Base-by-base conservation (phyloP, 2,329 filamentous ascomycete genomes). In the Leptoxyphium fumago region DNA sequence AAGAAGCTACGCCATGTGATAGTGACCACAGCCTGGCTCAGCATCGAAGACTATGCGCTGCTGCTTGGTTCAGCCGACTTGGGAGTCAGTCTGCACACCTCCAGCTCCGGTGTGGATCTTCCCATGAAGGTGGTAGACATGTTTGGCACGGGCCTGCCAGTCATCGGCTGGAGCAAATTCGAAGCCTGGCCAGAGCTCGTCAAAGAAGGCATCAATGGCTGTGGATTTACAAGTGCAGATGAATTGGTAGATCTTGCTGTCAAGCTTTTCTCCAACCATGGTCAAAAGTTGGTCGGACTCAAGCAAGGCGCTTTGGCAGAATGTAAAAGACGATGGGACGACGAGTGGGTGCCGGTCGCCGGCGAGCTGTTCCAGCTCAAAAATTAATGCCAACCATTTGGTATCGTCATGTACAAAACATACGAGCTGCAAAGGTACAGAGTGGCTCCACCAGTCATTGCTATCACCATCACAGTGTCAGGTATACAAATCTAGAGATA, bases 121-220 rank as follows among this genome's bases (percentile, higher is more conserved):
- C 91, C 91, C 0, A 98, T 98, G 91, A 98, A 98, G 65, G 87
- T 98, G 1, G 88, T 98, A 11, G 91, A 98, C 61, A 95, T 98
- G 88, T 96, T 98, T 61, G 91, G 91, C 2, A 83, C 88, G 0
- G 91, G 89, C 0, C 68, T 98, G 26, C 91, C 91, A 0, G 91
- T 98, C 0, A 80, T 82, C 0, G 89, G 87, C 3, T 96, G 91
- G 72, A 77, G 76, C 21, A 74, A 75, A 2, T 98, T 94, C 57
- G 80, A 88, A 58, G 89, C 88, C 49, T 94, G 94, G 72, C 70
- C 76, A 2, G 91, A 98, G 65, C 68, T 98, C n/a, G 84, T 98
- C 21, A 81, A 75, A 43, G 88, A 96, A 55, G 82, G 84, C 0
- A 70, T 79, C 34, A 96, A 96, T 59, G 91, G 91, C 1, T 75